These are phyloP conservation scores for Echium plantagineum DNA, from an alignment of 257 asterid species.

Conservation along the genomic window DNA sequence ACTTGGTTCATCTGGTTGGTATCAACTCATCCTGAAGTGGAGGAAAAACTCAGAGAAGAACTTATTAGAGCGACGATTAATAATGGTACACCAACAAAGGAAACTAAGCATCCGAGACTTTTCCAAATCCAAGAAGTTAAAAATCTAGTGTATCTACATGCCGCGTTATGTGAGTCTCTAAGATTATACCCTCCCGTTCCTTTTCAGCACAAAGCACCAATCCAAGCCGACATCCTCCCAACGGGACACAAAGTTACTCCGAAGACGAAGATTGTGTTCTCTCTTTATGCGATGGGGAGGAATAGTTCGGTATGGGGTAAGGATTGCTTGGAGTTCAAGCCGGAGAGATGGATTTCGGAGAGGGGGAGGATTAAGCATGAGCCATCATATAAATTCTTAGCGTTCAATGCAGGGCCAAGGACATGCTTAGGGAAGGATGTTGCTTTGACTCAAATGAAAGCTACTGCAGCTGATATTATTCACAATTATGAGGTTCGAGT, in stretches of 20 bases:
- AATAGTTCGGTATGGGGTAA: conserved; percentile 52
- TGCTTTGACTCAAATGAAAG: conserved; percentile 51
- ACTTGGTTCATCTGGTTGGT: conserved; percentile 64
- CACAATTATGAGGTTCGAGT: conserved; percentile 33
- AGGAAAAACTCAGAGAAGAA: conserved; percentile 38
- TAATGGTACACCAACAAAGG: conserved; percentile 5
- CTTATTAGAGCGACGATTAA: conserved; percentile 6
- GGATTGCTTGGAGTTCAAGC: conserved; percentile 48
- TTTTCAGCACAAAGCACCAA: conserved; percentile 48
- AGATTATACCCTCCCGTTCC: conserved; percentile 69
- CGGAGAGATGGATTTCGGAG: conserved; percentile 62
- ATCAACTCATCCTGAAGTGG: conserved; percentile 35
- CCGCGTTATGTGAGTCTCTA: conserved; percentile 45
- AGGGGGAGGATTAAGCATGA: conserved; percentile 51
- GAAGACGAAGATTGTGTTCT: conserved; percentile 31
- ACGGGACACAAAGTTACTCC: conserved; percentile 50
- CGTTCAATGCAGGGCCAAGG: conserved; percentile 68
- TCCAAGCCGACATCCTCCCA: conserved; percentile 33
- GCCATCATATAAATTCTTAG: conserved; percentile 65
- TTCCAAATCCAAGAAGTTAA: conserved; percentile 28
- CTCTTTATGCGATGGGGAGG: conserved; percentile 65
- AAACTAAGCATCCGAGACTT: conserved; percentile 12
- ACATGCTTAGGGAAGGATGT: conserved; percentile 61
- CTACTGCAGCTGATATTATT: conserved; percentile 38
- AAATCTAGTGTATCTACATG: conserved; percentile 44